These are phyloP conservation scores for Neurospora sp. DNA, from an alignment of 495 filamentous ascomycete species.

Conservation along the genomic window DNA sequence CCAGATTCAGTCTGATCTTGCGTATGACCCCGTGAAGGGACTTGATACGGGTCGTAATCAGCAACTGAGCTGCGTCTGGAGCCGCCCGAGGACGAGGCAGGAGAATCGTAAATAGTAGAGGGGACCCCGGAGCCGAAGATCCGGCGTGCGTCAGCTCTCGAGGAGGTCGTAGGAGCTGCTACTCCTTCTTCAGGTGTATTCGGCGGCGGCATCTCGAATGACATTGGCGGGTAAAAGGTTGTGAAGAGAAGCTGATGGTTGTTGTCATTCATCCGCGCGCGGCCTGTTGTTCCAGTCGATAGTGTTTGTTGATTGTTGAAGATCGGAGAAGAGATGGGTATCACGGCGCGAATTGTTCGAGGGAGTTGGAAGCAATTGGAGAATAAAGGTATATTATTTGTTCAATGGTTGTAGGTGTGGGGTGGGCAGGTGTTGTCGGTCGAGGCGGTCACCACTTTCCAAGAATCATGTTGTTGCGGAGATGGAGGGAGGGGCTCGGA, in stretches of 20 bases:
- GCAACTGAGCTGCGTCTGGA: conserved; percentile 3
- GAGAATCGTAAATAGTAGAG: neutral
- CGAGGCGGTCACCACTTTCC: neutral
- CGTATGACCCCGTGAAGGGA: neutral
- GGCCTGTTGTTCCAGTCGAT: neutral
- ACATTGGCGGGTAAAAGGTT: neutral
- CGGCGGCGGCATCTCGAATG: neutral
- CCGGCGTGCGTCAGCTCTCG: neutral
- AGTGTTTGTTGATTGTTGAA: neutral
- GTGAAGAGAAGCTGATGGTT: neutral
- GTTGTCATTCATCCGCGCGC: neutral
- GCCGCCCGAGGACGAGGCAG: neutral
- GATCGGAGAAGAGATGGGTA: neutral
- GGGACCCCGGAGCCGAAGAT: neutral
- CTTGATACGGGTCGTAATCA: neutral
- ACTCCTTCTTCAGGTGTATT: neutral
- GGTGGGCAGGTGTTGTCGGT: neutral
- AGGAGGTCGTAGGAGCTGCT: neutral
- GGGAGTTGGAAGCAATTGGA: neutral
- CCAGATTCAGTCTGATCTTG: neutral
- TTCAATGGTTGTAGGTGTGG: neutral
- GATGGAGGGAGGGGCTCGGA: neutral
- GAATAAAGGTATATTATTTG: neutral
- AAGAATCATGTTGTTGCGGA: neutral
- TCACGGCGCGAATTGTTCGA: neutral